Conservation (phyloP, 106 monocot species). For the Acanthochlamys bracteata region DNA sequence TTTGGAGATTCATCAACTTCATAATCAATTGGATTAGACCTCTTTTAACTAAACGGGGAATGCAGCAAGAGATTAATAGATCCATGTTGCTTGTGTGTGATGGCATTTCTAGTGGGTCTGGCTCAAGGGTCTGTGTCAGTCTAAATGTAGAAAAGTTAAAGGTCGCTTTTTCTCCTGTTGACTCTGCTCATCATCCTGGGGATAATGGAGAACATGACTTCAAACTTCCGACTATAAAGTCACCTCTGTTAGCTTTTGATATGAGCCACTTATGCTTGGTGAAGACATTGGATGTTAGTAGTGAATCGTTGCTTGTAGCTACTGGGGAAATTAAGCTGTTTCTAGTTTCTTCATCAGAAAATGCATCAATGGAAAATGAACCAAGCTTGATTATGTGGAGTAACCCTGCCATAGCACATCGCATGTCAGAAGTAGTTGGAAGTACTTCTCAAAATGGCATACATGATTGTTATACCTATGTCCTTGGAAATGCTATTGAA, state of each 20-base stretch:
- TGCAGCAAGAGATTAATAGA: not conserved
- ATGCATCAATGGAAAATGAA: conserved; percentile 4
- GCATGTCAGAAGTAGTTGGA: conserved; percentile 4
- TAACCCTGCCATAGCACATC: conserved; percentile 32
- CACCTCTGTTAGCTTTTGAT: conserved; percentile 31
- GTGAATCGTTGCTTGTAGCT: conserved; percentile 27
- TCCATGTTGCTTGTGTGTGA: conserved; percentile 5
- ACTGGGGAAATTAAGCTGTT: conserved; percentile 36
- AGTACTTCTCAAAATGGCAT: conserved; percentile 3
- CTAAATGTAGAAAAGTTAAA: conserved; percentile 44
- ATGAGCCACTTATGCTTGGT: conserved; percentile 31
- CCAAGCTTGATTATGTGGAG: conserved; percentile 36
- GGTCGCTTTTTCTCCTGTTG: conserved; percentile 25
- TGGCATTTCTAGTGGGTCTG: conserved; percentile 5
- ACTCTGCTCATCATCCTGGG: conserved; percentile 1
- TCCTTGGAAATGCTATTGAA: conserved; percentile 17
- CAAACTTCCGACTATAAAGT: conserved; percentile 9
- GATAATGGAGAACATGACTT: not conserved
- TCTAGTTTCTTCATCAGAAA: conserved; percentile 11
- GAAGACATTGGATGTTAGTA: conserved; percentile 4
- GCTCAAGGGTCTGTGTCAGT: conserved; percentile 15
- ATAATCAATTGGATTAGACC: conserved; percentile 16
- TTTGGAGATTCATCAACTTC: conserved; percentile 29
- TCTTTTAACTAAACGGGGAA: conserved; percentile 3
- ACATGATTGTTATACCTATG: not conserved